Conservation (phyloP, 768 basidiomycete genomes). For the Gyrodon lividus region DNA sequence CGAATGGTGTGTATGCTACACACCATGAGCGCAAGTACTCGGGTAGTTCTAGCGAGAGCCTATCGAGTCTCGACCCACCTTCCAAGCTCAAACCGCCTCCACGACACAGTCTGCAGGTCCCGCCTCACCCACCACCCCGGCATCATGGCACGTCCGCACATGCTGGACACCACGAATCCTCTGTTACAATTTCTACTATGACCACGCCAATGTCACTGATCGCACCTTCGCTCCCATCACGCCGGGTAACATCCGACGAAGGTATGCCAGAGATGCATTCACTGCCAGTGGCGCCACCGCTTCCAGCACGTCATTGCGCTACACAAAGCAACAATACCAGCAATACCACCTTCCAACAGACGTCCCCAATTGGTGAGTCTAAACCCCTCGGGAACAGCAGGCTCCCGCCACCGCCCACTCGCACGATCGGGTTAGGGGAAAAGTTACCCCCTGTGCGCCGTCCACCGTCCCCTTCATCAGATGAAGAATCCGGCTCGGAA, state of each 20-base stretch:
- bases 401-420: slow-evolving; percentile 73
- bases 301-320: slow-evolving; percentile 37
- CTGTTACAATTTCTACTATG: neutral
- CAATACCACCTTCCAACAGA: slow-evolving; percentile 15
- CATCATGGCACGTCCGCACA: slow-evolving; percentile 1
- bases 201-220: slow-evolving; percentile 18
- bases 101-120: slow-evolving; percentile 16
- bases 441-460: slow-evolving; percentile 65
- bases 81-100: slow-evolving; percentile 23
- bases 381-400: slow-evolving; percentile 30
- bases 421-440: slow-evolving; percentile 66
- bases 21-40: slow-evolving; percentile 14
- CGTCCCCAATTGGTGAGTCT: slow-evolving; percentile 24
- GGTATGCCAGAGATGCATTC: neutral
- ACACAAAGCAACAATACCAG: neutral
- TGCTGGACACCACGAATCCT: neutral
- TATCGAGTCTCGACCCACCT: slow-evolving; percentile 7
- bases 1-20: neutral
- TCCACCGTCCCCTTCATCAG: slow-evolving; percentile 40
- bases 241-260: slow-evolving; percentile 16
- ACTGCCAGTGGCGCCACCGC: slow-evolving; percentile 25
- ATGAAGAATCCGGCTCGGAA: slow-evolving; percentile 60
- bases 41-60: slow-evolving; percentile 24
- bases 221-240: slow-evolving; percentile 44
- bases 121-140: slow-evolving; percentile 23